Conservation (phyloP, 2,329 filamentous ascomycete species). For the Rhynchosporium graminicola region DNA sequence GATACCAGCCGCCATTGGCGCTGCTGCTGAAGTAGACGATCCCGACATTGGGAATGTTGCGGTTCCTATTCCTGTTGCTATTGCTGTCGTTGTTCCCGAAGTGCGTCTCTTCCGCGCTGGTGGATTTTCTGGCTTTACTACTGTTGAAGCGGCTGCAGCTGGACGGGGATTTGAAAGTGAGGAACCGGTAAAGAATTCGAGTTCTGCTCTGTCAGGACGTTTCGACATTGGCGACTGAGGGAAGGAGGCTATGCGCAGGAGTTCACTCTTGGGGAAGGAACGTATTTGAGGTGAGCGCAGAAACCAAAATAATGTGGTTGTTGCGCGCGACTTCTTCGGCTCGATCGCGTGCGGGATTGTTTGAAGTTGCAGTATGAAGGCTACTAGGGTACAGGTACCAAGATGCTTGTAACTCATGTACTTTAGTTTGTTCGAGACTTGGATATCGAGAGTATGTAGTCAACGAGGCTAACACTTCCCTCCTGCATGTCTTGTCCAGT, state of each 20-base stretch:
- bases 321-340: conserved; percentile 29
- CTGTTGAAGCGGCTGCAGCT: conserved; percentile 29
- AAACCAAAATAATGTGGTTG: conserved; percentile 16
- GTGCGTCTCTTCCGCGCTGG: conserved; percentile 36
- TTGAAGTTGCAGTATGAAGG: conserved; percentile 31
- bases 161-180: conserved; percentile 31
- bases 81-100: conserved; percentile 23
- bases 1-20: conserved; percentile 19
- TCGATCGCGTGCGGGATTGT: conserved; percentile 35
- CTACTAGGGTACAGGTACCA: conserved; percentile 36
- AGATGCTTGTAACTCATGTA: conserved; percentile 38
- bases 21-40: conserved; percentile 24
- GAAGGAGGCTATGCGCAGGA: conserved; percentile 19
- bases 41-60: conserved; percentile 33
- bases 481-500: conserved; percentile 34
- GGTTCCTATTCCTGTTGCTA: conserved; percentile 22
- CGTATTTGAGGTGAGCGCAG: conserved; percentile 20
- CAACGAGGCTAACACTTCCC: conserved; percentile 36
- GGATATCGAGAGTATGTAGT: conserved; percentile 30
- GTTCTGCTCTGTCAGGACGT: conserved; percentile 35
- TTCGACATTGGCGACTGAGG: conserved; percentile 37
- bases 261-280: conserved; percentile 20
- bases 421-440: conserved; percentile 31
- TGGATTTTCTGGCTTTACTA: conserved; percentile 31
- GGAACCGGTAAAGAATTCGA: conserved; percentile 30